phyloP scores from a whole-genome alignment of 164 flowering plant genomes.

The Chloranthus sessilifolius region DNA sequence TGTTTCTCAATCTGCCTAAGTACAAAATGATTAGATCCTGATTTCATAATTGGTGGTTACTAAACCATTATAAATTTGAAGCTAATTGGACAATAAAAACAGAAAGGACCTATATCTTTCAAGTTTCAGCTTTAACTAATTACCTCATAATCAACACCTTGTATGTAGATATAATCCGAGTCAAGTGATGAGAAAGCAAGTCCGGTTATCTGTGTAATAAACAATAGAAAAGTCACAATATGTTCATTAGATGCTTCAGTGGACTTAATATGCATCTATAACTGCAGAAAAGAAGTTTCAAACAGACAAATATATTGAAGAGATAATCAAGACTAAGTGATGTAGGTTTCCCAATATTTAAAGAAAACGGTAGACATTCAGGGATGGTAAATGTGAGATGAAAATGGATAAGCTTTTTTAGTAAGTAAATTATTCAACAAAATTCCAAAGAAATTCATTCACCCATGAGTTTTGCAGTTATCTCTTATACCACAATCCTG shows the following conservation, averaged over 20 bases:
- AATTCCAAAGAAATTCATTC: too few relatives aligned
- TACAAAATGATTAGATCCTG: too few relatives aligned
- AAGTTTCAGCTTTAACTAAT: conserved; percentile 3
- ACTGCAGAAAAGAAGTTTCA: too few relatives aligned
- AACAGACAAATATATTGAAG: neutral
- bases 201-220: conserved; percentile 68
- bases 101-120: neutral
- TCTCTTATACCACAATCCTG: too few relatives aligned
- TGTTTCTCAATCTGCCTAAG: too few relatives aligned
- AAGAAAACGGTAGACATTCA: too few relatives aligned
- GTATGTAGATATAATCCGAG: conserved; percentile 57
- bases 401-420: too few relatives aligned
- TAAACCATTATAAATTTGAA: too few relatives aligned
- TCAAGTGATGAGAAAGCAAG: conserved; percentile 73
- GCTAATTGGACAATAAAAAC: neutral
- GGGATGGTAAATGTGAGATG: too few relatives aligned
- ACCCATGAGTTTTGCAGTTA: too few relatives aligned
- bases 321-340: neutral
- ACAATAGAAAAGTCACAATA: neutral
- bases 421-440: too few relatives aligned
- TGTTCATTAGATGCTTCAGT: neutral
- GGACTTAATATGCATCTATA: neutral
- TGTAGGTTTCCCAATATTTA: neutral
- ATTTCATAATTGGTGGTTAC: too few relatives aligned
- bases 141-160: conserved; percentile 92